A percentile compares a stretch with the other conserved stretches of the same genome.
These are phyloP conservation scores for Hysterium pulicare DNA, from an alignment of 2,329 filamentous ascomycete genomes.

Conservation along the genomic window DNA sequence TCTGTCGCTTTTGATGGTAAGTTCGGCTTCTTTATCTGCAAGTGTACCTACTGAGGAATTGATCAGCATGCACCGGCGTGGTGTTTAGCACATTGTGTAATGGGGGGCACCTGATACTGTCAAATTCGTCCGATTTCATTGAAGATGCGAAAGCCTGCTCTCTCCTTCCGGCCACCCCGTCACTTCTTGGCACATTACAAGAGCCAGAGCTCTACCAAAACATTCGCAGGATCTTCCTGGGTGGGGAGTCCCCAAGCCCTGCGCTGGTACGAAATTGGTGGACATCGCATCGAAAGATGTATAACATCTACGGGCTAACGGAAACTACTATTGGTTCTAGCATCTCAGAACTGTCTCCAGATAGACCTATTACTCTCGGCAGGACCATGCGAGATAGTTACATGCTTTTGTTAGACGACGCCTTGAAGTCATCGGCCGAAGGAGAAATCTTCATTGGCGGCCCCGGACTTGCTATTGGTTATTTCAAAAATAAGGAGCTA, in stretches of 20 bases:
- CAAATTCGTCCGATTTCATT: conserved; percentile 1
- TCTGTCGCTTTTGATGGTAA: conserved; percentile 3
- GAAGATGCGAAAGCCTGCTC: neutral
- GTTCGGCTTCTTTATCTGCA: neutral
- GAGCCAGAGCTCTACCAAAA: neutral
- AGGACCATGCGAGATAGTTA: conserved; percentile 2
- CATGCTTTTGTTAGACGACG: conserved; percentile 6
- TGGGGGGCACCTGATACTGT: conserved; percentile 4
- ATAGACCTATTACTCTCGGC: conserved; percentile 8
- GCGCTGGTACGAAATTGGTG: conserved; percentile 6
- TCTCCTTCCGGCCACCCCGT: conserved; percentile 3
- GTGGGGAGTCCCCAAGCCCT: conserved; percentile 2
- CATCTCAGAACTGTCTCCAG: conserved; percentile 5
- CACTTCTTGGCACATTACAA: conserved; percentile 1
- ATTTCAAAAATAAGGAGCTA: conserved; percentile 8
- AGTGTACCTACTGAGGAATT: neutral
- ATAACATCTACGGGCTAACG: conserved; percentile 10
- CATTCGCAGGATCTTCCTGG: conserved; percentile 3
- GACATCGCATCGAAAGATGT: conserved; percentile 3
- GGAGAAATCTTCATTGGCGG: conserved; percentile 36
- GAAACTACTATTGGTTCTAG: conserved; percentile 10
- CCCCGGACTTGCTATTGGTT: conserved; percentile 12
- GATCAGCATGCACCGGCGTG: neutral
- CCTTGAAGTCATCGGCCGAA: conserved; percentile 13
- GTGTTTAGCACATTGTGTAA: conserved; percentile 3